Evolutionary conservation across 1,284 basidiomycete genomes (phyloP).

Genomic region (Leccinum glutinopallens): DNA sequence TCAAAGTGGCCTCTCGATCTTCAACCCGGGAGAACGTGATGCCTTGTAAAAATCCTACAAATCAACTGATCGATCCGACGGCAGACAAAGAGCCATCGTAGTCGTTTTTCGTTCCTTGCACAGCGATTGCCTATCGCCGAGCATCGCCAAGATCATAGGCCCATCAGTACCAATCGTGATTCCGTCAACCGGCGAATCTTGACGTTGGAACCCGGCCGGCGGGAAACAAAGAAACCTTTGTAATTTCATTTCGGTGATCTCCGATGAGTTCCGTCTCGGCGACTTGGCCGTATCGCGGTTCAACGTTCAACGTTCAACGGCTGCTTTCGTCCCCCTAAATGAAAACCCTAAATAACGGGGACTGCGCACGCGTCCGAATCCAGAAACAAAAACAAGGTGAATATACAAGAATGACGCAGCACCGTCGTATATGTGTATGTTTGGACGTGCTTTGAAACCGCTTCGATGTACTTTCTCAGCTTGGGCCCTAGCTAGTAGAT

Average conservation of each 20-base stretch:
- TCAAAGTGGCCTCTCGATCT: not conserved
- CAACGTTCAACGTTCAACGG: too few relatives aligned
- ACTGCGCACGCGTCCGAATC: too few relatives aligned
- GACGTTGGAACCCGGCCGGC: constrained; percentile 11
- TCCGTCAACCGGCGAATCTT: constrained; percentile 16
- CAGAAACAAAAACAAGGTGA: too few relatives aligned
- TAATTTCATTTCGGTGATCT: constrained; percentile 34
- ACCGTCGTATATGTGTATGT: too few relatives aligned
- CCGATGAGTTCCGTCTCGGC: constrained; percentile 13
- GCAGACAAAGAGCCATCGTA: too few relatives aligned
- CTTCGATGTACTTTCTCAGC: too few relatives aligned
- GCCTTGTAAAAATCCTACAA: not conserved
- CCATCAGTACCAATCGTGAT: not conserved
- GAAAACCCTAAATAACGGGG: constrained; percentile 14
- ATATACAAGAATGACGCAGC: too few relatives aligned
- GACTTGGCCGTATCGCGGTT: constrained; percentile 6
- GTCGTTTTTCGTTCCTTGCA: constrained; percentile 10
- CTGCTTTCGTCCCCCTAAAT: constrained; percentile 2
- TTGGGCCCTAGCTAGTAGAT: constrained; percentile 51
- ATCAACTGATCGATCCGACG: not conserved
- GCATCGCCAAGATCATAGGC: not conserved
- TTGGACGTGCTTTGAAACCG: too few relatives aligned
- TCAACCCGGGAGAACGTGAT: not conserved
- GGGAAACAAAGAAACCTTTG: constrained; percentile 11
- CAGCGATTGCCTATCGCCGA: constrained; percentile 16